Evolutionary conservation across 2,329 filamentous ascomycete species (phyloP).

Genomic region (Diplodia intermedia): DNA sequence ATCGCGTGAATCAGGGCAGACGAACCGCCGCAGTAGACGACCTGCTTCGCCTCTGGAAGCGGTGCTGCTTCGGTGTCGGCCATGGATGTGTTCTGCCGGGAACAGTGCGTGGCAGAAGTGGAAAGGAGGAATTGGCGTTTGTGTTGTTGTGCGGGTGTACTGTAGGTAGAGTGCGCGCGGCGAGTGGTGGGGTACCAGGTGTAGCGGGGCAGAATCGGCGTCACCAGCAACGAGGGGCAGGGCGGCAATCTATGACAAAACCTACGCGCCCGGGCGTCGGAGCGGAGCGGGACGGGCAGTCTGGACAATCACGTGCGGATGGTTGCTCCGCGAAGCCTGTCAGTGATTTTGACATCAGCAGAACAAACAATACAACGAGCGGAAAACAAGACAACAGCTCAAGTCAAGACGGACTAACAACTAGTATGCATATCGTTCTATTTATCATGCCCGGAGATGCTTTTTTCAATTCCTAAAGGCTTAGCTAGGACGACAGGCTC

Average conservation of each 20-base stretch:
- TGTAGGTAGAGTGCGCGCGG: background rate
- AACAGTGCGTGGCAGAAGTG: background rate
- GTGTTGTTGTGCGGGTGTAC: background rate
- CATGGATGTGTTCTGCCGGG: constrained; percentile 22
- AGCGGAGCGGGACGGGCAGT: constrained; percentile 2
- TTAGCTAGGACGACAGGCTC: too few relatives aligned
- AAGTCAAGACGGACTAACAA: background rate
- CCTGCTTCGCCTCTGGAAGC: constrained; percentile 54
- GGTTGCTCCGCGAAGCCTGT: background rate
- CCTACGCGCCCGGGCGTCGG: constrained; percentile 8
- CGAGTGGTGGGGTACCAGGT: constrained; percentile 14
- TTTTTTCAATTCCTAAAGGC: constrained; percentile 5
- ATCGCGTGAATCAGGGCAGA: constrained; percentile 26
- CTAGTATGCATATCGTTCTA: background rate
- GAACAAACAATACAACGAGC: background rate
- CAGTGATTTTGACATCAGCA: too few relatives aligned
- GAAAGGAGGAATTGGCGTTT: background rate
- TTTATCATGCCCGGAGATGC: background rate
- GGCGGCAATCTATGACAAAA: background rate
- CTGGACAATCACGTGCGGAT: background rate
- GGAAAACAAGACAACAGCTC: background rate
- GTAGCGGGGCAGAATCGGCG: constrained; percentile 26
- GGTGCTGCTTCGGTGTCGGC: constrained; percentile 37
- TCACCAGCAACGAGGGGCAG: constrained; percentile 21
- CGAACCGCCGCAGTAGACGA: constrained; percentile 69